phyloP scores from a whole-genome alignment of 2,329 filamentous ascomycete genomes.

The Phyllosticta citribraziliensis region DNA sequence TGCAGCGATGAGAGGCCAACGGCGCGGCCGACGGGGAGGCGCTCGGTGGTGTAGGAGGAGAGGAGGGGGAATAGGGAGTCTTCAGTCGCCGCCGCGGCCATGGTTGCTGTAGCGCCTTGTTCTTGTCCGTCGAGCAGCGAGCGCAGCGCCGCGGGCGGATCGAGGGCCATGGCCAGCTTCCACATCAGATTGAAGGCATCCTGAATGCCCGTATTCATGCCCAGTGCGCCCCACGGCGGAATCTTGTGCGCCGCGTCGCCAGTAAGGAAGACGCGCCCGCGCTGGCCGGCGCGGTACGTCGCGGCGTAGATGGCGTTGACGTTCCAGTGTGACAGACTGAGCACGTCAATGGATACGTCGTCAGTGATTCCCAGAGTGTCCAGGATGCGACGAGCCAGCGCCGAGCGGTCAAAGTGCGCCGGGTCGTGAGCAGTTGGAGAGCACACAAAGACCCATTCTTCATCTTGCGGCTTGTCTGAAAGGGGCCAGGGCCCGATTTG shows the following conservation, averaged over 20 bases:
- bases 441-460: conserved; percentile 24
- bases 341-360: conserved; percentile 21
- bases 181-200: conserved; percentile 30
- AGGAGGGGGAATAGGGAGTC: conserved; percentile 13
- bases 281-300: too few species aligned
- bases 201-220: too few species aligned
- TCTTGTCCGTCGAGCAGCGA: too few species aligned
- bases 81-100: too few species aligned
- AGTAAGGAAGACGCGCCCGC: too few species aligned
- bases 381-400: conserved; percentile 16
- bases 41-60: conserved; percentile 25
- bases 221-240: too few species aligned
- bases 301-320: conserved; percentile 14
- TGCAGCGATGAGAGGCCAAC: conserved; percentile 16
- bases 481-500: conserved; percentile 23
- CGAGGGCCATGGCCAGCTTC: conserved; percentile 24
- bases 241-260: too few species aligned
- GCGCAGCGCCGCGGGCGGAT: too few species aligned
- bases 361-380: conserved; percentile 17
- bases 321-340: conserved; percentile 24
- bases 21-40: conserved; percentile 21
- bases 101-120: too few species aligned
- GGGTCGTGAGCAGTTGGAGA: conserved; percentile 17
- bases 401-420: conserved; percentile 11
- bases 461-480: conserved; percentile 13